These are phyloP conservation scores for Aspergillus olivimuriae DNA, from an alignment of 495 filamentous ascomycete genomes.

Conservation along the genomic window DNA sequence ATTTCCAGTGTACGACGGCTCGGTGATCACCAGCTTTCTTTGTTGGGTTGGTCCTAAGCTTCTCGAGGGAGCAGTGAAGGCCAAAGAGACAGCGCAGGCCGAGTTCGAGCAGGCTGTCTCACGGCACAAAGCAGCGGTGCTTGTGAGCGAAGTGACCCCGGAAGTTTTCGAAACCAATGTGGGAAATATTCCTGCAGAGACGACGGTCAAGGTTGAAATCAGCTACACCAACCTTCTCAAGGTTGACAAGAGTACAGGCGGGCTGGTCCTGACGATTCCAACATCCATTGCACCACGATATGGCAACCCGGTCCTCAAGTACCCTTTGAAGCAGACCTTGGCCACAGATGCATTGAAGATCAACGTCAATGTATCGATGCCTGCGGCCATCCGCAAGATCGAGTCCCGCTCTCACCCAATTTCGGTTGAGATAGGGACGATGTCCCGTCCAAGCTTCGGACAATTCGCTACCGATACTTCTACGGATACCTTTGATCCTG, in stretches of 20 bases:
- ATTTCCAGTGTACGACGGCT: constrained; percentile 19
- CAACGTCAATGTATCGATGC: constrained; percentile 7
- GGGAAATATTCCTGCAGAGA: constrained; percentile 21
- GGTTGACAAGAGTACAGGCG: constrained; percentile 9
- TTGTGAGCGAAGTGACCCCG: constrained; percentile 20
- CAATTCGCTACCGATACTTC: too few species aligned
- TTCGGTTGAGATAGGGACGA: too few species aligned
- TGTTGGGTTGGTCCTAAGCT: constrained; percentile 15
- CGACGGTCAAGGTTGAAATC: constrained; percentile 13
- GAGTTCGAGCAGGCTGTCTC: constrained; percentile 14
- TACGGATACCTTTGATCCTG: too few species aligned
- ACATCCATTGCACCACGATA: constrained; percentile 23
- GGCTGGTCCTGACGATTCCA: constrained; percentile 17
- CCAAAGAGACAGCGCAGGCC: constrained; percentile 7
- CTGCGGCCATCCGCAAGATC: constrained; percentile 9
- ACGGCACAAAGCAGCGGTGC: constrained; percentile 8
- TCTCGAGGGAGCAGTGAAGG: constrained; percentile 10
- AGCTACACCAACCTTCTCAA: constrained; percentile 17
- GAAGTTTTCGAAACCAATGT: constrained; percentile 20
- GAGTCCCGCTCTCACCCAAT: constrained; percentile 17
- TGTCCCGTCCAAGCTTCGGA: too few species aligned
- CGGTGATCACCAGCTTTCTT: constrained; percentile 13
- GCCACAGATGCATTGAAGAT: constrained; percentile 8
- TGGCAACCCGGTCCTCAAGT: constrained; percentile 7
- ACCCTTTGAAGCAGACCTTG: constrained; percentile 2